Conservation (phyloP, 202 grass and related monocot species). For the Dendrocalamus latiflorus region DNA sequence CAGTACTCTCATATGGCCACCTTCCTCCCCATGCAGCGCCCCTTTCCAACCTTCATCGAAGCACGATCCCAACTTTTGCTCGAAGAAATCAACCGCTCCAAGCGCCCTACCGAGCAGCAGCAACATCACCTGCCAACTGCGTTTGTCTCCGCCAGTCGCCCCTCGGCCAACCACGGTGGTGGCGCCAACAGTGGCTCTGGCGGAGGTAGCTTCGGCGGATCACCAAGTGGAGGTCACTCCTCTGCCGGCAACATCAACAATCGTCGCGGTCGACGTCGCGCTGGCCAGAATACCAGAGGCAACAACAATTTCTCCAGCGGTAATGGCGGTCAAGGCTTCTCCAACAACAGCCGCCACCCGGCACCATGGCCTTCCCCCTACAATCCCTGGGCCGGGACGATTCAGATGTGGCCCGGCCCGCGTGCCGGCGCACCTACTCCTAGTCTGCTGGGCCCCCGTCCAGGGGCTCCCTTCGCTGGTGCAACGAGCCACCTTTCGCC, state of each 20-base stretch:
- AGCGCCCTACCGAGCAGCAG: no score
- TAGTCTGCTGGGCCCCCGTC: not conserved
- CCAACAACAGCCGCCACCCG: not conserved
- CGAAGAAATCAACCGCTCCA: not conserved
- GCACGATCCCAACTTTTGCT: not conserved
- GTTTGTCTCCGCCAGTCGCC: not conserved
- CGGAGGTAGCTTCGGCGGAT: not conserved
- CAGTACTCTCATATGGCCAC: not conserved
- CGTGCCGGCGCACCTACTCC: accelerated
- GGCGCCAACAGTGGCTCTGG: accelerated
- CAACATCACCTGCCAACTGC: accelerated
- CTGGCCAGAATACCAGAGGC: not conserved
- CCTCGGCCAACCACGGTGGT: accelerated
- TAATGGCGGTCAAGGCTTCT: not conserved
- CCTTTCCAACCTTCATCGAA: not conserved
- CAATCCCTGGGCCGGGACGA: not conserved
- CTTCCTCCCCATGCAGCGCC: not conserved
- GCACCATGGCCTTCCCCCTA: not conserved
- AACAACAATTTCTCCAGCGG: not conserved
- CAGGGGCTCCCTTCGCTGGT: not conserved
- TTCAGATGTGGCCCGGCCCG: not conserved
- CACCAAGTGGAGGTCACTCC: no score
- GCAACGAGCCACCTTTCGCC: no score
- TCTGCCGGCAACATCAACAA: no score
- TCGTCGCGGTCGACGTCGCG: no score